Evolutionary conservation across 805 yeast species (phyloP).

Genomic region (Saccharomycopsis sp.): DNA sequence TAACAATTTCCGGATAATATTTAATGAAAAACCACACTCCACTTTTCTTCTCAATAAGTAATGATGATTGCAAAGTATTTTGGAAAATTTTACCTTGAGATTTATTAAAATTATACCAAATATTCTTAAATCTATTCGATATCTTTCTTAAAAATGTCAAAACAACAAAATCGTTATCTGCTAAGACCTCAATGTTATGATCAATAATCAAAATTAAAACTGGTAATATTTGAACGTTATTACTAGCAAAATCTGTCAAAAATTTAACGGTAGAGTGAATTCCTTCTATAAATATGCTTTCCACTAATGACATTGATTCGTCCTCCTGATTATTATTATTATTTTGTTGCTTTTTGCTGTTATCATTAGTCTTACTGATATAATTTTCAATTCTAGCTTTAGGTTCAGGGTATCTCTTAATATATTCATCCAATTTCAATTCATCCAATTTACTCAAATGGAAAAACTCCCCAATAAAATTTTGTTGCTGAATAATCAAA

Average conservation of each 20-base stretch:
- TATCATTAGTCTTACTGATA: neutral
- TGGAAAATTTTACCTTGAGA: conserved; percentile 13
- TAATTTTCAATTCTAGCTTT: conserved; percentile 22
- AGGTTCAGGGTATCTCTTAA: conserved; percentile 29
- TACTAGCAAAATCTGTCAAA: conserved; percentile 14
- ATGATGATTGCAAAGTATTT: conserved; percentile 12
- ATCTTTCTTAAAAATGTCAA: conserved; percentile 14
- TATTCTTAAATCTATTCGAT: conserved; percentile 9
- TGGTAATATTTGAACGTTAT: conserved; percentile 11
- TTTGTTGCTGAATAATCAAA: conserved; percentile 39
- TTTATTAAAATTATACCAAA: conserved; percentile 15
- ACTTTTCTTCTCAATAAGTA: conserved; percentile 15
- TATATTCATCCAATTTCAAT: conserved; percentile 36
- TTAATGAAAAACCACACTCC: conserved; percentile 17
- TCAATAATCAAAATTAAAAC: conserved; percentile 15
- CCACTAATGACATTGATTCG: conserved; percentile 27
- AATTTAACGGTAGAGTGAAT: conserved; percentile 28
- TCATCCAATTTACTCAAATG: conserved; percentile 34
- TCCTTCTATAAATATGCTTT: conserved; percentile 26
- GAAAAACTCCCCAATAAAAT: conserved; percentile 39
- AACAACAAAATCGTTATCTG: conserved; percentile 16
- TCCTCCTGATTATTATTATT: conserved; percentile 24
- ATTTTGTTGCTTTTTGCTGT: conserved; percentile 10
- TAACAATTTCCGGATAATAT: conserved; percentile 18
- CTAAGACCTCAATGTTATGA: conserved; percentile 4